A percentile compares a stretch with the other conserved stretches of the same genome.
Conservation (phyloP, 1,139 yeast species). For the Citeromyces hawaiiensis region DNA sequence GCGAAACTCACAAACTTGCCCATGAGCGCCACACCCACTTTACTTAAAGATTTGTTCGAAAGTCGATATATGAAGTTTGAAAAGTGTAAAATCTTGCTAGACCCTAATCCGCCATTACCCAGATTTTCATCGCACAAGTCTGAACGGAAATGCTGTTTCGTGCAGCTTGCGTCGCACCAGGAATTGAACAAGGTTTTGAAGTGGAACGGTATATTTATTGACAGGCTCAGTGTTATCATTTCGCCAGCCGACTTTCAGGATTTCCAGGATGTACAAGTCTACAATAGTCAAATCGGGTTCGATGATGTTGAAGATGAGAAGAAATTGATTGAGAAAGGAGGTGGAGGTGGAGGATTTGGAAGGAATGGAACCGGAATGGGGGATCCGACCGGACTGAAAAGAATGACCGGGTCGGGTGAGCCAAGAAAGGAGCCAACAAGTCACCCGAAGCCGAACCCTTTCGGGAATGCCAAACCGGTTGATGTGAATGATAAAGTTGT, state of each 20-base stretch:
- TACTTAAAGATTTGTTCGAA: slow-evolving; percentile 14
- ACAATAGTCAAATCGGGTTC: slow-evolving; percentile 12
- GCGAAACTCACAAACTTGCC: slow-evolving; percentile 16
- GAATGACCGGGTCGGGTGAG: neutral
- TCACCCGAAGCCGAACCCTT: neutral
- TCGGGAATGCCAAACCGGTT: neutral
- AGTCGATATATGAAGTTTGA: slow-evolving; percentile 14
- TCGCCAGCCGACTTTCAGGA: slow-evolving; percentile 12
- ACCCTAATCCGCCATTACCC: slow-evolving; percentile 12
- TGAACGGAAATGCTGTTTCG: slow-evolving; percentile 15
- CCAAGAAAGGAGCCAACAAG: neutral
- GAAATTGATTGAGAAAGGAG: slow-evolving; percentile 6
- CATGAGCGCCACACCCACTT: slow-evolving; percentile 11
- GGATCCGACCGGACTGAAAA: neutral
- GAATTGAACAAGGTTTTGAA: slow-evolving; percentile 17
- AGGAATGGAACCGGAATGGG: neutral
- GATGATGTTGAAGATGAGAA: slow-evolving; percentile 14
- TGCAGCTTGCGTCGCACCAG: slow-evolving; percentile 10
- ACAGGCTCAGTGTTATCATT: slow-evolving; percentile 12
- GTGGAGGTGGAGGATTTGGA: neutral
- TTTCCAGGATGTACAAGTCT: slow-evolving; percentile 11
- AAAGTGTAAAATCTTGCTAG: no score
- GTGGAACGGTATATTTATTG: slow-evolving; percentile 16
- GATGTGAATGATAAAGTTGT: neutral
- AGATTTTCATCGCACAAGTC: slow-evolving; percentile 8